These are phyloP conservation scores for Boletus huronensis DNA, from an alignment of 768 basidiomycete species.

Conservation along the genomic window DNA sequence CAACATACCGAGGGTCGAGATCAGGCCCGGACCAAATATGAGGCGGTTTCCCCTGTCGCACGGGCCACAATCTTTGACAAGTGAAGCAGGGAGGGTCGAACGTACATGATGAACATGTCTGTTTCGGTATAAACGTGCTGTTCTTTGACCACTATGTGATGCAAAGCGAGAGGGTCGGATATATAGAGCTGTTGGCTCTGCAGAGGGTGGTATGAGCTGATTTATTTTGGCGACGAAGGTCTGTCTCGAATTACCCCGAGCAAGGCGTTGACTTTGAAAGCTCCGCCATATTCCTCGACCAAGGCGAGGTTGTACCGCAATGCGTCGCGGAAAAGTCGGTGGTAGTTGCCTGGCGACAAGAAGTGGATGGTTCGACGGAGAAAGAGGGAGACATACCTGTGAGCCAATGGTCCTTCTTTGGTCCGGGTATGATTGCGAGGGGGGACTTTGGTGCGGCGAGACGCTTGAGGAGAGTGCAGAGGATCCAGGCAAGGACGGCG, in stretches of 20 bases:
- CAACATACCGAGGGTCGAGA: constrained; percentile 35
- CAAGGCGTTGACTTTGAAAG: constrained; percentile 33
- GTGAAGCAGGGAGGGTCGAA: neutral
- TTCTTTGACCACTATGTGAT: constrained; percentile 38
- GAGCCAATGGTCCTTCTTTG: constrained; percentile 35
- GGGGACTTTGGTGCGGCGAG: constrained; percentile 8
- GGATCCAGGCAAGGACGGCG: constrained; percentile 6
- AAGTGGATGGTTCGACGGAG: neutral
- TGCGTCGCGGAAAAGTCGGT: constrained; percentile 33
- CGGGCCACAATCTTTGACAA: neutral
- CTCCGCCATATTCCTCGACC: constrained; percentile 33
- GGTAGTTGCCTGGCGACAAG: constrained; percentile 29
- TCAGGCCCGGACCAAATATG: constrained; percentile 38
- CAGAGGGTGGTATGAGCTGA: neutral
- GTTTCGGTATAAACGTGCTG: constrained; percentile 37
- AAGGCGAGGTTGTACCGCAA: constrained; percentile 30
- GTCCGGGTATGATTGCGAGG: constrained; percentile 28
- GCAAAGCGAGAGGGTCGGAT: constrained; percentile 37
- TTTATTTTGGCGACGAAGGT: neutral
- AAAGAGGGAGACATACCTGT: constrained; percentile 19
- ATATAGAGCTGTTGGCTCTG: constrained; percentile 33
- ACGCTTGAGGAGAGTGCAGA: constrained; percentile 18
- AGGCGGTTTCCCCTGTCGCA: constrained; percentile 23
- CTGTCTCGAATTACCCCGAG: constrained; percentile 27
- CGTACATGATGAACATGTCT: constrained; percentile 33